Base-by-base conservation (phyloP, 2,329 filamentous ascomycete species). In the Lomentospora prolificans region DNA sequence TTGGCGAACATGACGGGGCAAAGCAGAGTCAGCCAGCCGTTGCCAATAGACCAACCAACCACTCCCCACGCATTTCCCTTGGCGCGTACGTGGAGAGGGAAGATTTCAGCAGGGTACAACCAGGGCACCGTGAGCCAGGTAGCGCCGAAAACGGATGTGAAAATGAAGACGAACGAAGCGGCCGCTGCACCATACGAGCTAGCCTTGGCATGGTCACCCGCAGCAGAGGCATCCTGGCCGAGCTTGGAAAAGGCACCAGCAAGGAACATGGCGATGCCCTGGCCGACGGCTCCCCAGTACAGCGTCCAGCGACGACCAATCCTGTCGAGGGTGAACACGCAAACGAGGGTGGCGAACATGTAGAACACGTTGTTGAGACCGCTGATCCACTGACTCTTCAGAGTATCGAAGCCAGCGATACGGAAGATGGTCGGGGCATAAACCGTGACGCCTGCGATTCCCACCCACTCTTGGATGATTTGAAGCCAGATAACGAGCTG, bases 21-120 rank as follows among this genome's bases (percentile, higher is more conserved):
- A 72, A 90, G 89, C 73, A 91, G 90, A 0, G 81, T 81, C 58
- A 84, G 77, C 60, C 88, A 75, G 69, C 90, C 90, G 68, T 89
- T 88, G 0, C 87, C 86, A 82, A 84, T 89, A 33, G 75, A 72
- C 83, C 83, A 86, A 67, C 85, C 85, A 61, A 75, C 77, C 0
- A 80, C 76, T 0, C 82, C 85, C 2, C 85, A 66, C 1, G 79
- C 80, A 75, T 84, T 84, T 28, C 75, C 78, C 64, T 77, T 77
- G 2, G 80, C 80, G 39, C 81, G 74, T 63, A 84, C 84, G 12
- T 81, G 73, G 9, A 78, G 79, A 0, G 79, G 83, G 66, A 85
- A 88, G 52, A 87, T 77, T 64, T 85, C 81, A 3, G 81, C 79
- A 50, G 82, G 79, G 24, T 85, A 75, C 0, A 80, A 79, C 82